Base-by-base conservation (phyloP, 2,329 filamentous ascomycete genomes). In the Phoma herbarum region DNA sequence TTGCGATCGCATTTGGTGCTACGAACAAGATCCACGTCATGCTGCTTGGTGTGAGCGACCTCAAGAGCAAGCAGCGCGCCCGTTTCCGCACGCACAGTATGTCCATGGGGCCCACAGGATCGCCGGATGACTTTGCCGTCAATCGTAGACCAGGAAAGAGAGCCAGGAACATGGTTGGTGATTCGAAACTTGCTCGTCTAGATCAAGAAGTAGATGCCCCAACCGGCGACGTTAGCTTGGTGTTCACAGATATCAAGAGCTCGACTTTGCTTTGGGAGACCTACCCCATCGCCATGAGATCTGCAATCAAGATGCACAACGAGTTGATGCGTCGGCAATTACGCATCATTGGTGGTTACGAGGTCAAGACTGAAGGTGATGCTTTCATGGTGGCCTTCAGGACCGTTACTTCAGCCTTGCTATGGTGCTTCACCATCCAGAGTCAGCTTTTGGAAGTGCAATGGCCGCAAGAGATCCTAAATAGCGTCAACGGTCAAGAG, bases 381-480 rank as follows among this genome's bases (percentile, higher is more conserved):
- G 95, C 95, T 9, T 99, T 99, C 73, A 98, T 99, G 93, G 95
- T 99, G 29, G 96, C 94, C 10, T 99, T 99, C 78, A 92, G 93
- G 1, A 98, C 95, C 0, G 93, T 95, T 2, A 98, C 95, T 1
- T 95, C 93, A 9, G 95, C 95, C 5, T 81, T 99, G 47, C 84
- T 99, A 8, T 99, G 95, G 95, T 96, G 90, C 69, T 99, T 99
- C 79, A 92, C 93, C 22, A 93, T 97, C 26, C 95, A 99, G 77
- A 89, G 88, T 65, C 86, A 90, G 70, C 86, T 99, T 4, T 85
- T 99, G 1, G 91, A 97, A 65, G 91, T 96, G 20, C 86, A 88
- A 68, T 99, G 95, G 95, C 95, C 95, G 2, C 88, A 91, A 10
- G 95, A 99, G 76, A 93, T 99, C 59, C 82, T 98, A 57, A 91